Evolutionary conservation across 805 yeast species (phyloP).

Genomic region (Candida piceae): DNA sequence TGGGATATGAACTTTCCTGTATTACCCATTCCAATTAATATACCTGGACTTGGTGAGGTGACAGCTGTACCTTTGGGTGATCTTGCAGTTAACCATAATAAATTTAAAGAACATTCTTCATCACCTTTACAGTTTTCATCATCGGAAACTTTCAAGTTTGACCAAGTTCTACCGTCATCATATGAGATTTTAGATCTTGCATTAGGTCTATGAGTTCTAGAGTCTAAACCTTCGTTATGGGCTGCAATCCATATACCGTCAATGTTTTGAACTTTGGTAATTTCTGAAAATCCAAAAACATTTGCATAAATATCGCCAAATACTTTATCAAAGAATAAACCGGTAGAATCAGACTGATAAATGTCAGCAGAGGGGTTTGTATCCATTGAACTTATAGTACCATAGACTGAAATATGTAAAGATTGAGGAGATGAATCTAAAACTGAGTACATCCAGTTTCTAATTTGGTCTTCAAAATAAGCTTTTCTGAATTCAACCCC

Average conservation of each 20-base stretch:
- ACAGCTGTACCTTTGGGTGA: slow-evolving; percentile 39
- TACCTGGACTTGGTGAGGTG: slow-evolving; percentile 54
- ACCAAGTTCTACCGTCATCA: slow-evolving; percentile 54
- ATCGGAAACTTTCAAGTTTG: slow-evolving; percentile 38
- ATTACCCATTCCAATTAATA: slow-evolving; percentile 65
- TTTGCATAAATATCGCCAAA: slow-evolving; percentile 37
- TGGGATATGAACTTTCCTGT: slow-evolving; percentile 57
- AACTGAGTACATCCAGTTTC: slow-evolving; percentile 34
- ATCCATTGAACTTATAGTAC: slow-evolving; percentile 14
- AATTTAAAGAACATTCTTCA: slow-evolving; percentile 46
- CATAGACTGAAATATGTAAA: slow-evolving; percentile 36
- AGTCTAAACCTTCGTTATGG: slow-evolving; percentile 13
- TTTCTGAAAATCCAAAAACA: slow-evolving; percentile 33
- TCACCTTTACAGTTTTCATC: slow-evolving; percentile 39
- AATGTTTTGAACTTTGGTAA: slow-evolving; percentile 43
- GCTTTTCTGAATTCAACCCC: slow-evolving; percentile 36
- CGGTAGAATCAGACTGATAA: slow-evolving; percentile 54
- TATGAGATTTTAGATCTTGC: slow-evolving; percentile 37
- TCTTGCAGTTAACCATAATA: slow-evolving; percentile 29
- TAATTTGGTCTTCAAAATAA: slow-evolving; percentile 33
- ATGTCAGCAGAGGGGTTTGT: slow-evolving; percentile 29
- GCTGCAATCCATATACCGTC: slow-evolving; percentile 61
- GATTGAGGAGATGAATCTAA: slow-evolving; percentile 38
- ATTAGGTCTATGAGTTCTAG: slow-evolving; percentile 24
- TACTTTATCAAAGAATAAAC: slow-evolving; percentile 44